Conservation (phyloP, 176 grass and related monocot genomes). For the Lolium multiflorum region DNA sequence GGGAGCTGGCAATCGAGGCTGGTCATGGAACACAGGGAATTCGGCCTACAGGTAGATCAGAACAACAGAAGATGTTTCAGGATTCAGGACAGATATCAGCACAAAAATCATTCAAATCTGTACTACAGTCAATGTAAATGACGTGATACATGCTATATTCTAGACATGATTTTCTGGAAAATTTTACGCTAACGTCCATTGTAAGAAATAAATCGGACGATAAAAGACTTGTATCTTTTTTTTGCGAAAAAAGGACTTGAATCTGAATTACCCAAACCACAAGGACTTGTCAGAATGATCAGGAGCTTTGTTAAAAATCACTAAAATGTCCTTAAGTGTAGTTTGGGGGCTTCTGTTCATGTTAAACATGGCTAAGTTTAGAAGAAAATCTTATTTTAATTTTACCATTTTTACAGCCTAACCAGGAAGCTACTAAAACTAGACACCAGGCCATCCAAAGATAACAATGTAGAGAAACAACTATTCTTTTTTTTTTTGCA, state of each 20-base stretch:
- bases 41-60: constrained; percentile 61
- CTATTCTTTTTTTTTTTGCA: not conserved
- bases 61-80: constrained; percentile 1
- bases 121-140: not conserved
- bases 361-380: not conserved
- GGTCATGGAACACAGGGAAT: constrained; percentile 78
- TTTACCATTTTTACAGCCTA: not conserved
- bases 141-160: constrained; percentile 10
- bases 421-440: constrained; percentile 26
- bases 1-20: constrained; percentile 76
- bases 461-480: not conserved
- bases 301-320: constrained; percentile 1
- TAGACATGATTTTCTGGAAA: not conserved
- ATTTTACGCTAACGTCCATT: not conserved
- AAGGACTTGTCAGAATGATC: not conserved
- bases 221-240: no score
- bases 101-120: constrained; percentile 16
- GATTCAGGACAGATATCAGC: not conserved
- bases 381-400: not conserved
- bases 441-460: not conserved
- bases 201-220: not conserved
- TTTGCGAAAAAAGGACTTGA: not conserved
- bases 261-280: not conserved
- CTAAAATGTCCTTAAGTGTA: not conserved
- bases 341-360: not conserved